phyloP scores from a whole-genome alignment of 306 rosid genomes.

The Amphicarpaea edgeworthii region DNA sequence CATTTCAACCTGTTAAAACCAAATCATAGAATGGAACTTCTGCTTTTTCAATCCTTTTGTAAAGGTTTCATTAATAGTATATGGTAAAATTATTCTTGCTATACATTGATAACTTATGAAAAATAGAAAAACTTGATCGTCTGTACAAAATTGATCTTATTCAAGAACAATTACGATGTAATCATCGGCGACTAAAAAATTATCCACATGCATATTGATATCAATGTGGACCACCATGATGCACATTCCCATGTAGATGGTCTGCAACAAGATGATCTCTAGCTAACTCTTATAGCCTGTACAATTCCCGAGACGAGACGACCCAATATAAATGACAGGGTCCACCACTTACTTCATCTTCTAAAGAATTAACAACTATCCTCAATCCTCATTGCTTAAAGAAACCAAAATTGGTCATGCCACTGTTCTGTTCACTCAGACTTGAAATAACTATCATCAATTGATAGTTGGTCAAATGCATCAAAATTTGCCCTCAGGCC shows the following conservation, averaged over 20 bases:
- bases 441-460: constrained; percentile 83
- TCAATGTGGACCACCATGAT: constrained; percentile 44
- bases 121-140: background rate
- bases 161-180: constrained; percentile 44
- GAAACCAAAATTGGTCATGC: constrained; percentile 43
- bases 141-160: constrained; percentile 55
- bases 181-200: constrained; percentile 28
- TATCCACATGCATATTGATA: constrained; percentile 25
- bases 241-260: constrained; percentile 20
- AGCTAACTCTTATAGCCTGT: constrained; percentile 59
- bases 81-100: constrained; percentile 17
- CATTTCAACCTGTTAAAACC: background rate
- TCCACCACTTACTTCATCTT: constrained; percentile 35
- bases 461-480: constrained; percentile 84
- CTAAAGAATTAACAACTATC: constrained; percentile 41
- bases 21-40: background rate
- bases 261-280: constrained; percentile 39
- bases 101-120: constrained; percentile 31
- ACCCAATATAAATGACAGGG: constrained; percentile 54
- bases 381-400: constrained; percentile 31
- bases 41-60: background rate
- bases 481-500: constrained; percentile 94
- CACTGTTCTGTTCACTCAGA: constrained; percentile 50
- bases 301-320: constrained; percentile 62
- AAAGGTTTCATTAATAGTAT: constrained; percentile 27